Conservation (phyloP, 2,329 filamentous ascomycete genomes). For the Pseudocercospora musae region DNA sequence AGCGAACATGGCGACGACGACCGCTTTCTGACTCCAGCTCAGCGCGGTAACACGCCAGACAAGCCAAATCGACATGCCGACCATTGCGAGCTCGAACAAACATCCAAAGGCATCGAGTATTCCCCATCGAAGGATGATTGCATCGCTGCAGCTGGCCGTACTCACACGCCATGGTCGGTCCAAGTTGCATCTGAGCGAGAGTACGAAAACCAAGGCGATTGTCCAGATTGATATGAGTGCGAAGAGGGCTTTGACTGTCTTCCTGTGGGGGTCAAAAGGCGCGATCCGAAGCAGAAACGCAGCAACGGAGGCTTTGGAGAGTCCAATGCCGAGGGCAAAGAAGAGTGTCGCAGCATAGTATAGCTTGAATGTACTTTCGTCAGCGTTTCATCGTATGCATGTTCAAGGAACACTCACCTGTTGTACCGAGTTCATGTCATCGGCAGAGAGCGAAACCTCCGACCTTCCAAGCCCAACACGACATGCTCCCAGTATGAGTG, state of each 20-base stretch:
- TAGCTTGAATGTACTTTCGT: neutral
- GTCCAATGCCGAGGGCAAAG: slow-evolving; percentile 9
- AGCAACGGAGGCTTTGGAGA: slow-evolving; percentile 10
- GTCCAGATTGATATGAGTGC: slow-evolving; percentile 6
- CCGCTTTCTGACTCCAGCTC: neutral
- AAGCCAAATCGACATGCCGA: slow-evolving; percentile 11
- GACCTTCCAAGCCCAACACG: slow-evolving; percentile 11
- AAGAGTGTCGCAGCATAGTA: slow-evolving; percentile 18
- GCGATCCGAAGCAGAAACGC: slow-evolving; percentile 15
- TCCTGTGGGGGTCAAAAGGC: slow-evolving; percentile 8
- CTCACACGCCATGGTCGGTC: slow-evolving; percentile 16
- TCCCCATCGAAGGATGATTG: slow-evolving; percentile 4
- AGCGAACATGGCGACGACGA: slow-evolving; percentile 12
- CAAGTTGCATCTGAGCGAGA: slow-evolving; percentile 18
- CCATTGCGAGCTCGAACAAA: slow-evolving; percentile 9
- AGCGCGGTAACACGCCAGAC: slow-evolving; percentile 6
- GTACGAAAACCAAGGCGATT: slow-evolving; percentile 7
- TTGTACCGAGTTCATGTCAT: neutral
- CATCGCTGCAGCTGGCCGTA: neutral
- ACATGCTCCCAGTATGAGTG: slow-evolving; percentile 9
- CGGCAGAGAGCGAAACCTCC: neutral
- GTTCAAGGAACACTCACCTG: neutral
- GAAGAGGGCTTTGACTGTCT: neutral
- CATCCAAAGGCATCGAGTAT: neutral
- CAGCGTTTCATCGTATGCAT: neutral